Evolutionary conservation across 108 stramenopile genomes (phyloP).

Genomic region (Conticribra weissflogii): DNA sequence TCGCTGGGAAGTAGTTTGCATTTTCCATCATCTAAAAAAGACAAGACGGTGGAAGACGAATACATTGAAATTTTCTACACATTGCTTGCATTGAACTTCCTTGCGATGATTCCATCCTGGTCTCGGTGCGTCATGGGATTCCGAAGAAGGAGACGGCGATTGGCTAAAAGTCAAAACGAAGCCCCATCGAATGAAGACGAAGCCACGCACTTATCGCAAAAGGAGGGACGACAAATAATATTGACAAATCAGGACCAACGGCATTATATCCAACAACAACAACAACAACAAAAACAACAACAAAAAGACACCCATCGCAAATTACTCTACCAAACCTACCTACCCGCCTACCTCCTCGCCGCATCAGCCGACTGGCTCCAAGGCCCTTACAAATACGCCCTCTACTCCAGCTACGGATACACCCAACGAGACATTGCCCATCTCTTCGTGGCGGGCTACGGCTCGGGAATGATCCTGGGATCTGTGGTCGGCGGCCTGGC

Average conservation of each 20-base stretch:
- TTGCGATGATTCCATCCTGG: neutral
- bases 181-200: no score
- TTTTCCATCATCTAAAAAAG: neutral
- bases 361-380: constrained; percentile 96
- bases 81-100: neutral
- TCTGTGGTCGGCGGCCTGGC: constrained; percentile 70
- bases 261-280: neutral
- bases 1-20: neutral
- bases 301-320: constrained; percentile 34
- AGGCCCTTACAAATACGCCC: constrained; percentile 98
- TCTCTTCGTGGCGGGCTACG: constrained; percentile 88
- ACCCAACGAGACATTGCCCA: constrained; percentile 82
- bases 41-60: neutral
- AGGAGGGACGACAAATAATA: neutral
- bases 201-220: no score
- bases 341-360: constrained; percentile 91
- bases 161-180: no score
- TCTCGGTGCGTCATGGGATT: neutral
- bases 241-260: neutral
- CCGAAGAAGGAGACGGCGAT: neutral
- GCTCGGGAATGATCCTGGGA: constrained; percentile 72
- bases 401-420: constrained; percentile 93
- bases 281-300: constrained; percentile 4
- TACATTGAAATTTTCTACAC: neutral
- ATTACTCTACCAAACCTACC: constrained; percentile 69